A percentile compares a stretch with the other conserved stretches of the same genome.
Conservation (phyloP, 805 yeast genomes). For the Suhomyces canberraensis region DNA sequence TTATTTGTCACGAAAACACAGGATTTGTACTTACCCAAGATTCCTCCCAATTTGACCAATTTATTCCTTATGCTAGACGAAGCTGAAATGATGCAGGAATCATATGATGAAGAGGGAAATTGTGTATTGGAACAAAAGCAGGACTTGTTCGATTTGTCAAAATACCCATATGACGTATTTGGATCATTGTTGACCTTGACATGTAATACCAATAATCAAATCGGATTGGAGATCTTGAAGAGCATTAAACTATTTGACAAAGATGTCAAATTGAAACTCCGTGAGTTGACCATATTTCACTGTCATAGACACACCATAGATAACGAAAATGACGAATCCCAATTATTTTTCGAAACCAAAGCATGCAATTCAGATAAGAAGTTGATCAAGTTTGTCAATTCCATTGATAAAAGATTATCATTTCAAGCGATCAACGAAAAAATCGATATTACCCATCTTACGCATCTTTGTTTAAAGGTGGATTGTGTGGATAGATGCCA, state of each 20-base stretch:
- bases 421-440: conserved; percentile 21
- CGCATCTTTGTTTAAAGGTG: conserved; percentile 23
- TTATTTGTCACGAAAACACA: conserved; percentile 23
- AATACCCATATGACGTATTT: background rate
- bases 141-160: conserved; percentile 5
- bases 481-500: conserved; percentile 28
- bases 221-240: conserved; percentile 27
- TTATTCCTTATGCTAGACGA: conserved; percentile 32
- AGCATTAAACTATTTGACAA: conserved; percentile 18
- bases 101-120: conserved; percentile 1
- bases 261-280: conserved; percentile 22
- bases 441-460: conserved; percentile 21
- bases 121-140: conserved; percentile 1
- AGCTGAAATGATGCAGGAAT: conserved; percentile 18
- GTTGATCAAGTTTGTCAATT: conserved; percentile 11
- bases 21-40: conserved; percentile 23
- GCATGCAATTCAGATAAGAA: conserved; percentile 6
- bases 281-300: conserved; percentile 30
- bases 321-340: conserved; percentile 11
- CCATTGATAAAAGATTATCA: conserved; percentile 17
- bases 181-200: conserved; percentile 24
- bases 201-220: conserved; percentile 29
- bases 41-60: conserved; percentile 28
- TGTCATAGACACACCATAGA: conserved; percentile 24
- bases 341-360: conserved; percentile 9